Evolutionary conservation across 441 rosid genomes (phyloP).

Genomic region (Codiaeum variegatum): DNA sequence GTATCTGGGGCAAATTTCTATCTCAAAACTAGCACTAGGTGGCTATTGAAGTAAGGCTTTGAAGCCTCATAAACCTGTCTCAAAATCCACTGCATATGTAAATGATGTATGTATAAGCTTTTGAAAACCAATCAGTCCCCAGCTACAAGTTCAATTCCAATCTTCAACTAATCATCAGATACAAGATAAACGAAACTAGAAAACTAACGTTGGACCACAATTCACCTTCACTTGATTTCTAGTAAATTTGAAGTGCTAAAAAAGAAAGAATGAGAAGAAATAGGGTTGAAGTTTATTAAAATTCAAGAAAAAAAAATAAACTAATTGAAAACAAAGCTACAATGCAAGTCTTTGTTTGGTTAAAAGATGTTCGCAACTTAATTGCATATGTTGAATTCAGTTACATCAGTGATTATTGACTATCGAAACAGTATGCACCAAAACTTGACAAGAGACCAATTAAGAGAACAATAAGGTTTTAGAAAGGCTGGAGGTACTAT

Average conservation of each 20-base stretch:
- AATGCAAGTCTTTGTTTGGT: neutral
- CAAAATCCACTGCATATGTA: neutral
- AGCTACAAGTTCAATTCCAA: neutral
- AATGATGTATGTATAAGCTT: neutral
- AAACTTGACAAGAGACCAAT: neutral
- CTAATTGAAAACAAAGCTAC: neutral
- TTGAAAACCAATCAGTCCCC: neutral
- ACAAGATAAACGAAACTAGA: neutral
- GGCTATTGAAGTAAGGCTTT: neutral
- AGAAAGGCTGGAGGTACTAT: neutral
- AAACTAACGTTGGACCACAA: neutral
- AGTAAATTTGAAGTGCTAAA: neutral
- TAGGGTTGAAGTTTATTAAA: neutral
- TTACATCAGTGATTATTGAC: neutral
- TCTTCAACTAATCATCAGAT: neutral
- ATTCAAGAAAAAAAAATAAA: neutral
- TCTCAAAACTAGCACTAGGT: no score
- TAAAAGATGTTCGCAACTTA: neutral
- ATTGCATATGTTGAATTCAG: neutral
- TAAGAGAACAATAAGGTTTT: neutral
- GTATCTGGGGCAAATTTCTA: no score
- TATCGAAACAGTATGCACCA: neutral
- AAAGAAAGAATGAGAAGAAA: neutral
- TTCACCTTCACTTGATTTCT: neutral
- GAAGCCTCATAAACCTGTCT: neutral